A percentile compares a stretch with the other conserved stretches of the same genome.
Conservation (phyloP, 345 rosid genomes). For the Reutealis trisperma region DNA sequence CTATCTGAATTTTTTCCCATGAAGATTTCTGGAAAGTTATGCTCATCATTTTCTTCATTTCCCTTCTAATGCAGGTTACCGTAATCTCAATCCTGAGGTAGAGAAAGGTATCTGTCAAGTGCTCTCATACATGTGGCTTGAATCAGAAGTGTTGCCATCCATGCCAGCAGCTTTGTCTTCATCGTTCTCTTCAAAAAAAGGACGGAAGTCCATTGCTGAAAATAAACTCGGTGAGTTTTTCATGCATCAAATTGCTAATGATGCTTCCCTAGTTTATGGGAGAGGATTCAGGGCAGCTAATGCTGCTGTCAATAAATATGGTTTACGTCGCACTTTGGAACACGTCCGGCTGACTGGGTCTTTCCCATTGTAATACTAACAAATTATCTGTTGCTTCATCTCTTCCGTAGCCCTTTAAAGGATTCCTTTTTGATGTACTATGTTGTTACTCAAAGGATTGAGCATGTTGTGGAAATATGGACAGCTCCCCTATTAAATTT, state of each 20-base stretch:
- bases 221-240: constrained; percentile 86
- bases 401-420: not conserved
- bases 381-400: not conserved
- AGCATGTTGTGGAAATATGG: constrained; percentile 25
- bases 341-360: constrained; percentile 63
- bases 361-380: constrained; percentile 59
- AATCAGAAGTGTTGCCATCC: constrained; percentile 81
- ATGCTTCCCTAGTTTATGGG: constrained; percentile 88
- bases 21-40: too few relatives aligned
- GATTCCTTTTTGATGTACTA: not conserved
- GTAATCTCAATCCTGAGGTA: constrained; percentile 80
- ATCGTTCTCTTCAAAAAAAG: constrained; percentile 63
- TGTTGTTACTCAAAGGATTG: constrained; percentile 9
- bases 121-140: constrained; percentile 94
- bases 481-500: constrained; percentile 15
- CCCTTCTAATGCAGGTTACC: constrained; percentile 52
- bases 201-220: constrained; percentile 63
- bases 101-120: constrained; percentile 98
- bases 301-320: constrained; percentile 77
- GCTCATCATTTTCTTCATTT: not conserved
- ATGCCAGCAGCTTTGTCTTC: constrained; percentile 55
- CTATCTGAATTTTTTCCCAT: not conserved
- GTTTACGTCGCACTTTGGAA: constrained; percentile 66
- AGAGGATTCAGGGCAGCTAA: constrained; percentile 78
- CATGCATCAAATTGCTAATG: constrained; percentile 82